Percentiles rank a stretch among this genome's conserved stretches.
Evolutionary conservation across 2,329 filamentous ascomycete species (phyloP).

Genomic region (Fusarium papillatum): DNA sequence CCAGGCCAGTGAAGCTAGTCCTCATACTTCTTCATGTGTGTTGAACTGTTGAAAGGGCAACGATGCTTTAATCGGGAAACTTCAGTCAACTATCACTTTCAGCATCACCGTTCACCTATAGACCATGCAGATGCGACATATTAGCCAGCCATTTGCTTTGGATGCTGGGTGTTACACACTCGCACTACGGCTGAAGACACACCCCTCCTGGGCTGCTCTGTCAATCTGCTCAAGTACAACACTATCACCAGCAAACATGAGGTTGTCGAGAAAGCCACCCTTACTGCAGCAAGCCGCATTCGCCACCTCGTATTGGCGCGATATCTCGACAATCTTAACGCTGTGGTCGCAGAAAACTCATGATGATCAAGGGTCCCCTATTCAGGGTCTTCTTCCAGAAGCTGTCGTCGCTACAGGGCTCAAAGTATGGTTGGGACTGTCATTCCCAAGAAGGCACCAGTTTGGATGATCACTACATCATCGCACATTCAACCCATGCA

Average conservation of each 20-base stretch:
- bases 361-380: slow-evolving; percentile 13
- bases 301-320: slow-evolving; percentile 12
- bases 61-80: not conserved
- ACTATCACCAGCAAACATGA: slow-evolving; percentile 13
- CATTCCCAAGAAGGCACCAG: slow-evolving; percentile 34
- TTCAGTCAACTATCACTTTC: not conserved
- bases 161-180: not conserved
- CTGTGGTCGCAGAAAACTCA: not conserved
- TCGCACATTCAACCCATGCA: slow-evolving; percentile 38
- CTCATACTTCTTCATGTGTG: not conserved
- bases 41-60: not conserved
- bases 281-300: not conserved
- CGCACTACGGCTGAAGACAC: not conserved
- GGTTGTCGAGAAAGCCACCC: not conserved
- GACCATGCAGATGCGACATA: not conserved
- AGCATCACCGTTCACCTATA: not conserved
- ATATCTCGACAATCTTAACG: slow-evolving; percentile 1
- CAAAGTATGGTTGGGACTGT: slow-evolving; percentile 28
- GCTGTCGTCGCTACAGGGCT: slow-evolving; percentile 30
- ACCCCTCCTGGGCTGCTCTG: slow-evolving; percentile 19
- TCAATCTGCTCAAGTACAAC: slow-evolving; percentile 1
- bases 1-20: not conserved
- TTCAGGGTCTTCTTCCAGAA: slow-evolving; percentile 40
- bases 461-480: slow-evolving; percentile 41
- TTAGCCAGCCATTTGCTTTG: not conserved